phyloP scores from a whole-genome alignment of 306 rosid genomes.

The Prinsepia uniflora region DNA sequence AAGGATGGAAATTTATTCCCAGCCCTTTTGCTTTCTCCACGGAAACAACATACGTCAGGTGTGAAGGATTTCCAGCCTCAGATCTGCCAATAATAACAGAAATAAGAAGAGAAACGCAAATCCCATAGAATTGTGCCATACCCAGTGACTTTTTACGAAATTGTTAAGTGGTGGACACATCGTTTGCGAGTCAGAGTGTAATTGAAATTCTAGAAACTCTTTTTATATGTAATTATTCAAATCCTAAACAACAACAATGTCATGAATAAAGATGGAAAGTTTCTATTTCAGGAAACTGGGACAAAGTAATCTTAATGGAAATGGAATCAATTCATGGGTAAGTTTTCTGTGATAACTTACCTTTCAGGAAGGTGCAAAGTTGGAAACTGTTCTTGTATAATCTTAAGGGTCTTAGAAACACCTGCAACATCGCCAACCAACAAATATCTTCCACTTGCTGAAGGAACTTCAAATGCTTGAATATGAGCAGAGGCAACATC shows the following conservation, averaged over 20 bases:
- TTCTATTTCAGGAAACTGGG: constrained; percentile 9
- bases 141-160: background rate
- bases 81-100: background rate
- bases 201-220: background rate
- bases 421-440: constrained; percentile 1
- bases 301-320: background rate
- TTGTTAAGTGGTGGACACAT: no score
- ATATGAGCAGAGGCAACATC: constrained; percentile 28
- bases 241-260: no score
- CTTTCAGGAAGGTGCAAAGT: constrained; percentile 8
- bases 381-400: constrained; percentile 11
- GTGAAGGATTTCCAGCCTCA: background rate
- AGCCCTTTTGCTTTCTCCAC: constrained; percentile 20
- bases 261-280: no score
- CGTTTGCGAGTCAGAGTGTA: no score
- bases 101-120: background rate
- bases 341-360: background rate
- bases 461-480: constrained; percentile 19
- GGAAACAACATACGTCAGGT: constrained; percentile 6
- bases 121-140: background rate
- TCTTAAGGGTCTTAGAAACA: background rate
- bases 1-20: constrained; percentile 5
- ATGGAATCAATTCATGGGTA: background rate
- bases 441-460: constrained; percentile 31
- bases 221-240: background rate